A percentile compares a stretch with the other conserved stretches of the same genome.
phyloP scores from a whole-genome alignment of 2,329 filamentous ascomycete genomes.

The Aspergillus floridensis region DNA sequence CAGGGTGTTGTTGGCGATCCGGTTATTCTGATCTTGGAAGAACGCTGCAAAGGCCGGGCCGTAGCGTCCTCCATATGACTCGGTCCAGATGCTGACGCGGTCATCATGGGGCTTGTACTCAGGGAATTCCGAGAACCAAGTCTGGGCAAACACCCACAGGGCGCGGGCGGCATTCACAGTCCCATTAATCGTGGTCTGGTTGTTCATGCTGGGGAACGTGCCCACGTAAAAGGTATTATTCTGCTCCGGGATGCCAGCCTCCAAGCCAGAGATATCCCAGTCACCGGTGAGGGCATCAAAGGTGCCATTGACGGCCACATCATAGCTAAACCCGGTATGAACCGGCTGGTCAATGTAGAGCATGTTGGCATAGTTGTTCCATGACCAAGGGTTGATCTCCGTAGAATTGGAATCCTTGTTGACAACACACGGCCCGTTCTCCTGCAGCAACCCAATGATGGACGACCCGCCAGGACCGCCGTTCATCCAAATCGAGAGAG shows the following conservation, averaged over 20 bases:
- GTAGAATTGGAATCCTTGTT: slow-evolving; percentile 53
- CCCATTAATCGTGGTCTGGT: slow-evolving; percentile 47
- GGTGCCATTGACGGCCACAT: slow-evolving; percentile 42
- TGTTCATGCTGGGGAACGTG: slow-evolving; percentile 50
- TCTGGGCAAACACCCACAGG: slow-evolving; percentile 60
- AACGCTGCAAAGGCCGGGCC: slow-evolving; percentile 41
- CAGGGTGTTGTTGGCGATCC: slow-evolving; percentile 35
- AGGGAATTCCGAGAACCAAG: slow-evolving; percentile 63
- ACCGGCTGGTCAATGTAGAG: slow-evolving; percentile 69
- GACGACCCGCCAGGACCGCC: slow-evolving; percentile 60
- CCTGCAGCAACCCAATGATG: slow-evolving; percentile 56
- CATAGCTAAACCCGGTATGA: slow-evolving; percentile 59
- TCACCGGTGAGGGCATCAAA: slow-evolving; percentile 27
- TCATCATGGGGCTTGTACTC: slow-evolving; percentile 60
- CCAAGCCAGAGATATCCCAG: slow-evolving; percentile 28
- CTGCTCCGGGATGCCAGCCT: slow-evolving; percentile 37
- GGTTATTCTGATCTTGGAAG: slow-evolving; percentile 44
- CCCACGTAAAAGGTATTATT: slow-evolving; percentile 55
- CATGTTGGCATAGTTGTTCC: slow-evolving; percentile 64
- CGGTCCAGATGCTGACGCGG: slow-evolving; percentile 45
- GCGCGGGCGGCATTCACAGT: slow-evolving; percentile 55
- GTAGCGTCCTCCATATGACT: slow-evolving; percentile 48
- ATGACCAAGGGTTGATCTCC: slow-evolving; percentile 58
- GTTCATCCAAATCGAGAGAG: slow-evolving; percentile 61
- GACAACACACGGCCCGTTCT: slow-evolving; percentile 54